Evolutionary conservation across 1,284 basidiomycete species (phyloP), one percentile per base, ranked within the genome.

Genomic region (Singerocomus rubriflavus): DNA sequence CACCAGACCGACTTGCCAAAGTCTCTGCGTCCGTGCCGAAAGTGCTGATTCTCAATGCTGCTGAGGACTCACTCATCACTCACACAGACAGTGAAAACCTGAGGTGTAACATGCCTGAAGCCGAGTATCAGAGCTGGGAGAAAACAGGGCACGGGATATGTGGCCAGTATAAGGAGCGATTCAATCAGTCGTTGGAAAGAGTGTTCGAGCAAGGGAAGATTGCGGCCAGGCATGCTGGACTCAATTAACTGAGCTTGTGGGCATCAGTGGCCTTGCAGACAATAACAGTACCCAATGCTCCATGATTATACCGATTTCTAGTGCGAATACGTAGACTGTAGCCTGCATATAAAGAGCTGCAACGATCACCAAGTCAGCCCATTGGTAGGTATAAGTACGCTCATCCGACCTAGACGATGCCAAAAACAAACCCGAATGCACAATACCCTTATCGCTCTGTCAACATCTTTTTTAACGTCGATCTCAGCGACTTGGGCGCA

Each of bases 41-140:
- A 56, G 77, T 92, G 4, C 56, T 77, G 12, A 85, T 94, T 54
- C 61, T 92, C 14, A 88, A 83, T 0, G 93, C 91, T 3, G 85
- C 91, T 57, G 67, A 80, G 3, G 92, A 95, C 63, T 59, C 81
- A 42, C 69, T 94, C 3, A 79, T 95, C 25, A 61, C 75, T 14
- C 75, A 82, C 0, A 58, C 61, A 3, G 81, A 88, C 55, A 87
- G 84, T 25, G 57, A 70, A 6, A 73, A 78, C 30, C 65, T 95
- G 36, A 81, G 82, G 58, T 59, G 69, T n/a, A 61, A 73, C 34
- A 85, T 94, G 81, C 77, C 81, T 0, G 78, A 81, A 48, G 88
- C 84, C 1, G 85, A 92, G 64, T 73, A 84, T 33, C 66, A 84
- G 6, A 69, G 80, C 48, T 90, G 85, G 78, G 64, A 79, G 43